Conservation (phyloP, 2,329 filamentous ascomycete species). For the Trichoderma cornu-damae region DNA sequence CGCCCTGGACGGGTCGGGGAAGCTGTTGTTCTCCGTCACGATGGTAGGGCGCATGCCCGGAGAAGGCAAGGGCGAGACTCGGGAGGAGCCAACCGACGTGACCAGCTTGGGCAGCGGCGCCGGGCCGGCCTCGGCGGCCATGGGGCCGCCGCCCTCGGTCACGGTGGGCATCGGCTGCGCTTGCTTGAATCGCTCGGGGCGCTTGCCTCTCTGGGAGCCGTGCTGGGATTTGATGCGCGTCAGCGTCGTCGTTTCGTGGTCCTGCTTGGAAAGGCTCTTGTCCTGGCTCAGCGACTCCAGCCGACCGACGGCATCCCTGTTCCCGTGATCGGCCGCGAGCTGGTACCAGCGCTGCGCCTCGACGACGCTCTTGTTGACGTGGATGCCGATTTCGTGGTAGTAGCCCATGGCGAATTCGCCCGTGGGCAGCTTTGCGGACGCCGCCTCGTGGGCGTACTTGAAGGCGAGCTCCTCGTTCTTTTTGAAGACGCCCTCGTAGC, state of each 20-base stretch:
- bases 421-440: slow-evolving; percentile 72
- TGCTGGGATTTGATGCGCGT: slow-evolving; percentile 79
- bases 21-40: slow-evolving; percentile 38
- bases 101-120: slow-evolving; percentile 21
- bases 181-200: slow-evolving; percentile 56
- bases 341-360: slow-evolving; percentile 88
- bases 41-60: slow-evolving; percentile 37
- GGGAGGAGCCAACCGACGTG: slow-evolving; percentile 29
- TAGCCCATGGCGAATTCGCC: slow-evolving; percentile 97
- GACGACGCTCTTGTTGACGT: slow-evolving; percentile 74
- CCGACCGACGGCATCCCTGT: slow-evolving; percentile 76
- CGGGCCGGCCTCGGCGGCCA: slow-evolving; percentile 25
- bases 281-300: slow-evolving; percentile 80
- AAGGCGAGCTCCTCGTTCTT: slow-evolving; percentile 96
- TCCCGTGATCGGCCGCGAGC: slow-evolving; percentile 82
- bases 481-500: slow-evolving; percentile 83
- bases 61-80: slow-evolving; percentile 40
- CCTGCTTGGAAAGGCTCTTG: slow-evolving; percentile 78
- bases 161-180: slow-evolving; percentile 46
- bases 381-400: slow-evolving; percentile 94
- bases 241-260: slow-evolving; percentile 89
- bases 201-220: slow-evolving; percentile 59
- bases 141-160: slow-evolving; percentile 37
- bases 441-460: slow-evolving; percentile 83
- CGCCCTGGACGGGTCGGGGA: slow-evolving; percentile 44